Base-by-base conservation (phyloP, 2,329 filamentous ascomycete species). In the Triangularia verruculosa region DNA sequence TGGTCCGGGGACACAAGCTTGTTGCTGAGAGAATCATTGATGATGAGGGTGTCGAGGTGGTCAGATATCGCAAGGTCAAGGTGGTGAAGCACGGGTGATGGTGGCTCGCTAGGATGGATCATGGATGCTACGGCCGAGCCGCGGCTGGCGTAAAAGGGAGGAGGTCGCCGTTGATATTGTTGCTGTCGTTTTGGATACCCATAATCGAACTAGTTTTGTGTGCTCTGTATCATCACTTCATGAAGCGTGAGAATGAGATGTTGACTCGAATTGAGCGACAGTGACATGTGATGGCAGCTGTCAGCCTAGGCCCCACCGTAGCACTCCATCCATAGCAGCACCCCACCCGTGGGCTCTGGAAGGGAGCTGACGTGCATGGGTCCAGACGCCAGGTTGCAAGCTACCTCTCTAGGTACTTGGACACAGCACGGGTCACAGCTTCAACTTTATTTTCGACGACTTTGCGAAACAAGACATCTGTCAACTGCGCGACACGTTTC, bases 1-100 rank as follows among this genome's bases (percentile, higher is more conserved):
- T 75, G 1, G 73, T 85, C 20, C 79, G 82, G 13, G 82, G 82
- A 0, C 84, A 85, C 67, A 79, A 77, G 70, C 73, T 86, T 58
- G 79, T 81, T 2, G 78, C 80, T 0, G 79, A 82, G 53, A 74
- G 81, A 8, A 74, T 75, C 0, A 73, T 80, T 13, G 76, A 80
- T 30, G 78, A 80, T 6, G 67, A 72, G 11, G 78, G 75, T 0
- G 72, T 68, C 0, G 80, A 82, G 65, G 75, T 81, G 0, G 73
- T 82, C 0, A 71, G 75, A 27, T 82, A 82, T 51, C 62, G 62
- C 30, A 71, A 68, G 65, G 61, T 71, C 11, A 67, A 69, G 62
- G 34, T 39, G 4, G 34, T 39, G 34, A 39, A 39, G 34, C 34
- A 39, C 13, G 34, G 12, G 34, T 39, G 15, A 39, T 39, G 2